Conservation (phyloP, 768 basidiomycete species). For the Rhodotorula diobovata region DNA sequence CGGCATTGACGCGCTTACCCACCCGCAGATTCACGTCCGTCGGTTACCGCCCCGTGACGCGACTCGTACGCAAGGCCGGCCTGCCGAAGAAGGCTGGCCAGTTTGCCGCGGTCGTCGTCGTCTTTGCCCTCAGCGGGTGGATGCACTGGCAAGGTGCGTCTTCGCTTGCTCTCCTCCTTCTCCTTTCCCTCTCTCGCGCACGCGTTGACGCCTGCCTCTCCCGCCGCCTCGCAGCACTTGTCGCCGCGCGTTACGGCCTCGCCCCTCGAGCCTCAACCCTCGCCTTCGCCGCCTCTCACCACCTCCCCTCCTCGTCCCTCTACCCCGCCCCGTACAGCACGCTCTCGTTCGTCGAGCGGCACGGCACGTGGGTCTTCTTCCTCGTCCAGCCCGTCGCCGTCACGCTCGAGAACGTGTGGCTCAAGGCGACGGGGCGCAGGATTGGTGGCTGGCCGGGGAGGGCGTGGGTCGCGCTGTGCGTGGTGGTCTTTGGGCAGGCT, state of each 20-base stretch:
- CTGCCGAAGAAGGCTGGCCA: constrained; percentile 3
- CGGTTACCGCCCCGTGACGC: constrained; percentile 11
- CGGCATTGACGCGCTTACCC: too few species aligned
- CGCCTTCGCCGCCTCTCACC: not conserved
- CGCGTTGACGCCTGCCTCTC: not conserved
- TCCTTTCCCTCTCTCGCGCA: not conserved
- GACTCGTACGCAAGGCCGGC: not conserved
- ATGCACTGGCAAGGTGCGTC: constrained; percentile 32
- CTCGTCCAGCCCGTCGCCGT: constrained; percentile 22
- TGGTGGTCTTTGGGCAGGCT: constrained; percentile 12
- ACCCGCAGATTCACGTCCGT: constrained; percentile 16
- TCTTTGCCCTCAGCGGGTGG: constrained; percentile 22
- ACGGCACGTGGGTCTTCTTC: constrained; percentile 36
- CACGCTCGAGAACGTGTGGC: constrained; percentile 7
- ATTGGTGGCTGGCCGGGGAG: constrained; percentile 8
- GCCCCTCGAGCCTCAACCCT: not conserved
- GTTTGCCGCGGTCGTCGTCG: constrained; percentile 13
- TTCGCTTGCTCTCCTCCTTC: not conserved
- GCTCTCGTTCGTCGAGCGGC: constrained; percentile 16
- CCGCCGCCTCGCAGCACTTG: constrained; percentile 8
- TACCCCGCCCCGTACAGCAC: not conserved
- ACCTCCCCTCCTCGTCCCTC: constrained; percentile 4
- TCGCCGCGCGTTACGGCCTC: constrained; percentile 10
- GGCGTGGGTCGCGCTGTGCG: constrained; percentile 17
- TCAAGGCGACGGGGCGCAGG: not conserved